Base-by-base conservation (phyloP, 2,329 filamentous ascomycete genomes). In the Fusarium compactum region DNA sequence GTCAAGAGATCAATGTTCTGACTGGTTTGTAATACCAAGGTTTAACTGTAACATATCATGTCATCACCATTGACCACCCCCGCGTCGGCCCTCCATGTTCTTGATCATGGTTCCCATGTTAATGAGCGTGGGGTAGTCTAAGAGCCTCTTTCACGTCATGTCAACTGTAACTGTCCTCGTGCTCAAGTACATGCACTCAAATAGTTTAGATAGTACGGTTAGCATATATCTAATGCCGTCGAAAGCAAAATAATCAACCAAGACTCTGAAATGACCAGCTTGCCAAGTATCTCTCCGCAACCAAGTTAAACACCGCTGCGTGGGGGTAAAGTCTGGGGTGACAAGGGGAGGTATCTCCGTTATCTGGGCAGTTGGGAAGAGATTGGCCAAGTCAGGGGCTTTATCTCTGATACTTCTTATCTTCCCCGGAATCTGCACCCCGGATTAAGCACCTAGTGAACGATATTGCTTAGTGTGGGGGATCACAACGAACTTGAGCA, bases 331-430 rank as follows among this genome's bases (percentile, higher is more conserved):
- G 50, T 52, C 64, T 22, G 59, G 67, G 67, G 62, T 50, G 67
- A 67, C 53, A 67, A 70, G 52, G 64, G 44, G 24, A 54, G 41
- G 53, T 44, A 46, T 53, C 27, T 63, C 47, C 52, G 52, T 70
- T 70, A 70, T 70, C 67, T 67, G 43, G 62, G 32, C n/a, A 43
- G 54, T 50, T 62, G 47, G 44, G 32, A 32, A 34, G 38, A 47
- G 48, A 58, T 32, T 38, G 56, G 52, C 51, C 24, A 53, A 53
- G 62, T 58, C 57, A 55, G 67, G 55, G 51, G 51, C 45, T 64
- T 70, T 70, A 70, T 70, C 67, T 70, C 44, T 58, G 50, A 62
- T 62, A 53, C 41, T 27, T 48, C 67, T 62, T 58, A 69, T 50
- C 66, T 69, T 47, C 40, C 45, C 46, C 24, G n/a, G 16, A 43